Conservation (phyloP, 805 yeast genomes). For the Naumovozyma dairenensis region DNA sequence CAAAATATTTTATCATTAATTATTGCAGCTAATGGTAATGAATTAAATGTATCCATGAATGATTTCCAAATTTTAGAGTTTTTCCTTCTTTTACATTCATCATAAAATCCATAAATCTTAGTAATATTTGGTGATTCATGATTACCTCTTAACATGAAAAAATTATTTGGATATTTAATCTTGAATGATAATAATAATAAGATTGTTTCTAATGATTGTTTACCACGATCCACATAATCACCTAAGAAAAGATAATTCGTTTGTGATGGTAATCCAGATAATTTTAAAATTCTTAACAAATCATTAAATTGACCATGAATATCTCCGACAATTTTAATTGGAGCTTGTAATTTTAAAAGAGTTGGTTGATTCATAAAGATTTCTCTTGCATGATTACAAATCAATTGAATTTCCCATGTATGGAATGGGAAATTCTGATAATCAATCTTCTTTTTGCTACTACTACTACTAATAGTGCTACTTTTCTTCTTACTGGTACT, state of each 20-base stretch:
- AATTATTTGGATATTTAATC: conserved; percentile 92
- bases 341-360: conserved; percentile 56
- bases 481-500: conserved; percentile 10
- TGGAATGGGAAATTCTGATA: conserved; percentile 38
- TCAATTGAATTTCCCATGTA: conserved; percentile 43
- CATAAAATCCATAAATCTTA: conserved; percentile 93
- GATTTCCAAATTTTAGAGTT: conserved; percentile 87
- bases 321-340: conserved; percentile 81
- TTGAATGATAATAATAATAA: conserved; percentile 81
- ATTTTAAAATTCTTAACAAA: conserved; percentile 76
- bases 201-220: conserved; percentile 90
- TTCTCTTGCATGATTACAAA: conserved; percentile 49
- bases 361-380: conserved; percentile 58
- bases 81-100: conserved; percentile 91
- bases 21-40: conserved; percentile 89
- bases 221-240: conserved; percentile 96
- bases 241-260: conserved; percentile 89
- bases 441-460: not conserved
- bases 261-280: conserved; percentile 93
- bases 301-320: conserved; percentile 96
- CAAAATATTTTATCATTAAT: conserved; percentile 92
- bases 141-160: conserved; percentile 86
- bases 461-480: conserved; percentile 12
- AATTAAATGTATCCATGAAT: conserved; percentile 90
- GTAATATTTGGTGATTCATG: conserved; percentile 97